Evolutionary conservation across 148 eudicot genomes (phyloP).

Genomic region (Diospyros lotus): DNA sequence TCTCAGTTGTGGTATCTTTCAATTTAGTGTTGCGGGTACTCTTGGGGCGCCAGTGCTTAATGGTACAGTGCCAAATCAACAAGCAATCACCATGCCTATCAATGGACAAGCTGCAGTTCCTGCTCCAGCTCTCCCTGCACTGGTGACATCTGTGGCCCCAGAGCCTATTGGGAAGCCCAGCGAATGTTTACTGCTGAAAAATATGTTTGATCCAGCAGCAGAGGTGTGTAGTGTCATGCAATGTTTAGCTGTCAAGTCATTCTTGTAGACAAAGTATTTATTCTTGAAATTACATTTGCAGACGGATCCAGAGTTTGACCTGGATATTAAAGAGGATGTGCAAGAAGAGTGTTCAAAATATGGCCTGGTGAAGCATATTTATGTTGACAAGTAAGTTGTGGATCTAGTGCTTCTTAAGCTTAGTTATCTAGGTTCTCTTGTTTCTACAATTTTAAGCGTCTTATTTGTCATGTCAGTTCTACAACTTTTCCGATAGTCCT

Average conservation of each 20-base stretch:
- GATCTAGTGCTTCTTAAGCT: background rate
- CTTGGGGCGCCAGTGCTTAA: conserved; percentile 60
- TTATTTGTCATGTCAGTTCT: too few relatives aligned
- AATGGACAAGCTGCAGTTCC: conserved; percentile 45
- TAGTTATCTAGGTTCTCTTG: background rate
- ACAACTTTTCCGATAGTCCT: too few relatives aligned
- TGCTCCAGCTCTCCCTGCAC: conserved; percentile 52
- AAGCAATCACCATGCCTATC: conserved; percentile 44
- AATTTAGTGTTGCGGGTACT: conserved; percentile 56
- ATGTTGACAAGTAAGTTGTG: conserved; percentile 73
- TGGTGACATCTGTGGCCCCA: conserved; percentile 39
- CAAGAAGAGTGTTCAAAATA: conserved; percentile 72
- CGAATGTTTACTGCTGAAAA: conserved; percentile 85
- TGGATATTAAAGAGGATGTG: conserved; percentile 89
- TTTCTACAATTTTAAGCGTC: background rate
- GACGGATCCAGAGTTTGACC: conserved; percentile 86
- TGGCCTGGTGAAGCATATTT: conserved; percentile 65
- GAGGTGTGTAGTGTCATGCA: conserved; percentile 43
- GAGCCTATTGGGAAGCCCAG: conserved; percentile 88
- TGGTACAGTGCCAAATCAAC: conserved; percentile 62
- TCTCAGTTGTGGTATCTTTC: background rate
- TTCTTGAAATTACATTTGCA: conserved; percentile 22
- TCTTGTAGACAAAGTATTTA: conserved; percentile 3
- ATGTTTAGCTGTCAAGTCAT: background rate
- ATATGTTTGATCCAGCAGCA: conserved; percentile 88